These are phyloP conservation scores for Scheffersomyces segobiensis DNA, from an alignment of 1,139 yeast species.

Conservation along the genomic window DNA sequence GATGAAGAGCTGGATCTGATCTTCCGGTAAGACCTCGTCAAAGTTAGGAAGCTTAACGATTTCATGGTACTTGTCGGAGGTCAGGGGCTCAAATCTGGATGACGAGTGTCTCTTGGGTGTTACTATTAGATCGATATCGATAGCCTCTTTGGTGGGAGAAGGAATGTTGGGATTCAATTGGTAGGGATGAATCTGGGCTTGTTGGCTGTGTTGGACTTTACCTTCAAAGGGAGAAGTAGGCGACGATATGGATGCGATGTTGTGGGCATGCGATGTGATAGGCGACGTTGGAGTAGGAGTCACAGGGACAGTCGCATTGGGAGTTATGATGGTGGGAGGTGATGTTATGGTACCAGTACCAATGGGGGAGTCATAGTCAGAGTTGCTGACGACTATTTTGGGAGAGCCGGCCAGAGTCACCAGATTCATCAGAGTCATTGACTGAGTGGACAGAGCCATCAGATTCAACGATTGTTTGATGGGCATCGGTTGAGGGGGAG, in stretches of 20 bases:
- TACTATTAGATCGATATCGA: conserved; percentile 48
- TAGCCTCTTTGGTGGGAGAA: conserved; percentile 41
- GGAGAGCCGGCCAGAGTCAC: conserved; percentile 23
- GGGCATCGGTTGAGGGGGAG: conserved; percentile 16
- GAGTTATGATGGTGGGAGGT: conserved; percentile 12
- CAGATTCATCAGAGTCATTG: conserved; percentile 7
- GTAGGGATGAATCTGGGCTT: conserved; percentile 28
- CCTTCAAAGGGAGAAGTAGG: conserved; percentile 16
- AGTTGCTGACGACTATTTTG: conserved; percentile 27
- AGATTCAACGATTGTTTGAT: conserved; percentile 9
- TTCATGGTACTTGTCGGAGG: conserved; percentile 60
- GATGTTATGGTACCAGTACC: conserved; percentile 17
- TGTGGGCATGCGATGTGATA: conserved; percentile 11
- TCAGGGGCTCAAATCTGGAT: conserved; percentile 83
- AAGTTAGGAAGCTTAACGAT: conserved; percentile 83
- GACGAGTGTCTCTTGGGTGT: conserved; percentile 93
- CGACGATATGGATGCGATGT: conserved; percentile 5
- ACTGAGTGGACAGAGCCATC: not conserved
- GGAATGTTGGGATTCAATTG: conserved; percentile 42
- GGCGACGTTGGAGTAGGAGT: conserved; percentile 40
- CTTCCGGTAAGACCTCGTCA: conserved; percentile 87
- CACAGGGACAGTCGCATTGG: conserved; percentile 23
- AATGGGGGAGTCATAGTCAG: conserved; percentile 11
- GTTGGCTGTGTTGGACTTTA: conserved; percentile 26
- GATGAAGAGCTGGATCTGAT: conserved; percentile 77